Percentiles rank a stretch among this genome's conserved stretches.
These are phyloP conservation scores for Thielaviopsis cerberus DNA, from an alignment of 2,329 filamentous ascomycete genomes.

Conservation along the genomic window DNA sequence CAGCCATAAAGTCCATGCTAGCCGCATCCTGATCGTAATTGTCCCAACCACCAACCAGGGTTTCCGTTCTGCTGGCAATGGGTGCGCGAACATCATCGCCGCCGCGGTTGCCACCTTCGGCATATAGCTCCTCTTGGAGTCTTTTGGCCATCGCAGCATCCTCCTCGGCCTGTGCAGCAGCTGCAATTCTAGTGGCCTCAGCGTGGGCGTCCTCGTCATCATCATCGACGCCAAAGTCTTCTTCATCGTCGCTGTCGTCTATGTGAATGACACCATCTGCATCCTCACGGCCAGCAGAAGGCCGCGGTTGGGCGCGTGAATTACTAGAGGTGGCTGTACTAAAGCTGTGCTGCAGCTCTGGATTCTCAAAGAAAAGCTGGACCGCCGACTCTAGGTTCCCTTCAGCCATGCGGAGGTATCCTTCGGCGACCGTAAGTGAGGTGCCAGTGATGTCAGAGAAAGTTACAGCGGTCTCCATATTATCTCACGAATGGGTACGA, in stretches of 20 bases:
- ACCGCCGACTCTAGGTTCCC: slow-evolving; percentile 72
- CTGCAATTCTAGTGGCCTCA: slow-evolving; percentile 23
- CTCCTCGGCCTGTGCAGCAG: slow-evolving; percentile 51
- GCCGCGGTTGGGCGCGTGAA: slow-evolving; percentile 17
- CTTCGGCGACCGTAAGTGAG: slow-evolving; percentile 52
- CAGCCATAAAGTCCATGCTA: slow-evolving; percentile 2
- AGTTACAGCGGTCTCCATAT: slow-evolving; percentile 53
- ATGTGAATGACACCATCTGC: slow-evolving; percentile 41
- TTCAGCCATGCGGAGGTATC: slow-evolving; percentile 72
- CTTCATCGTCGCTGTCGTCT: slow-evolving; percentile 46
- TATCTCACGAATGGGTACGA: not conserved
- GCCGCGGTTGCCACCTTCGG: slow-evolving; percentile 26
- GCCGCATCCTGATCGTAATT: not conserved
- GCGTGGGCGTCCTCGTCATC: slow-evolving; percentile 24
- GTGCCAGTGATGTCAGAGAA: slow-evolving; percentile 72
- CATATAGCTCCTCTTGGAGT: slow-evolving; percentile 81
- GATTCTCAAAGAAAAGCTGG: slow-evolving; percentile 77
- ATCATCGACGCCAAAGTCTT: slow-evolving; percentile 19
- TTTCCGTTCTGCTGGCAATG: slow-evolving; percentile 80
- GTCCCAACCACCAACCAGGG: slow-evolving; percentile 44
- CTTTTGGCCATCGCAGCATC: slow-evolving; percentile 85
- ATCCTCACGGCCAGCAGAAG: slow-evolving; percentile 19
- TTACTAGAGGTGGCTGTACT: slow-evolving; percentile 18
- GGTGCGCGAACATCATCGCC: slow-evolving; percentile 63
- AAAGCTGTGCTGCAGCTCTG: slow-evolving; percentile 43